phyloP scores from a whole-genome alignment of 306 rosid genomes.

The Castanopsis chinensis region DNA sequence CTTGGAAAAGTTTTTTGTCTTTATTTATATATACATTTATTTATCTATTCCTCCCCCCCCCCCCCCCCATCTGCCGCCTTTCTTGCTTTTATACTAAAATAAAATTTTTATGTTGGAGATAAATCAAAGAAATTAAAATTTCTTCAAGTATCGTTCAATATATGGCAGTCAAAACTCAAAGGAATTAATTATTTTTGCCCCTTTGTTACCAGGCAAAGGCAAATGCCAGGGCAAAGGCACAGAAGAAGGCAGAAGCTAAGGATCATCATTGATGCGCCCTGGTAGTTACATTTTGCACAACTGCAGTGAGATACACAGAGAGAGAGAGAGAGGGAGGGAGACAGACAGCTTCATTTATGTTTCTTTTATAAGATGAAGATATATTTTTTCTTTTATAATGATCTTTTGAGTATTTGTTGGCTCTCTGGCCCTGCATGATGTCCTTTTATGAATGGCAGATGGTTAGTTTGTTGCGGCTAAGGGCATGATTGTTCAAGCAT shows the following conservation, averaged over 20 bases:
- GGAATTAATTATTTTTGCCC: neutral
- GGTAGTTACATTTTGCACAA: neutral
- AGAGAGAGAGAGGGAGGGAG: too few relatives aligned
- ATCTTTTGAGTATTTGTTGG: neutral
- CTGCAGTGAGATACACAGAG: neutral
- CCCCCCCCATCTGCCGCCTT: too few relatives aligned
- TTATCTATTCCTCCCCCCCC: too few relatives aligned
- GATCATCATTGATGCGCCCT: conserved; percentile 25
- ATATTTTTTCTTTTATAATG: neutral
- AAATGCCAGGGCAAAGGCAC: conserved; percentile 49
- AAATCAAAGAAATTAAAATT: too few relatives aligned
- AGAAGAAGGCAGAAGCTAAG: conserved; percentile 40
- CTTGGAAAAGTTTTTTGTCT: neutral
- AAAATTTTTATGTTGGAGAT: neutral
- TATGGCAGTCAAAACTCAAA: too few relatives aligned
- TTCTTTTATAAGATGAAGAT: neutral
- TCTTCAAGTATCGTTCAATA: too few relatives aligned
- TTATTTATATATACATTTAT: neutral
- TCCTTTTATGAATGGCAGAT: conserved; percentile 4
- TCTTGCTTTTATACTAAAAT: neutral
- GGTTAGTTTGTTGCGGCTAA: neutral
- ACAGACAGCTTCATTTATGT: neutral
- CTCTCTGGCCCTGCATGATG: neutral
- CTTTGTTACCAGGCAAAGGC: conserved; percentile 41
- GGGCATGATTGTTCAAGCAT: neutral